These are phyloP conservation scores for Catunica adiposa DNA, from an alignment of 2,329 filamentous ascomycete genomes.

Conservation along the genomic window DNA sequence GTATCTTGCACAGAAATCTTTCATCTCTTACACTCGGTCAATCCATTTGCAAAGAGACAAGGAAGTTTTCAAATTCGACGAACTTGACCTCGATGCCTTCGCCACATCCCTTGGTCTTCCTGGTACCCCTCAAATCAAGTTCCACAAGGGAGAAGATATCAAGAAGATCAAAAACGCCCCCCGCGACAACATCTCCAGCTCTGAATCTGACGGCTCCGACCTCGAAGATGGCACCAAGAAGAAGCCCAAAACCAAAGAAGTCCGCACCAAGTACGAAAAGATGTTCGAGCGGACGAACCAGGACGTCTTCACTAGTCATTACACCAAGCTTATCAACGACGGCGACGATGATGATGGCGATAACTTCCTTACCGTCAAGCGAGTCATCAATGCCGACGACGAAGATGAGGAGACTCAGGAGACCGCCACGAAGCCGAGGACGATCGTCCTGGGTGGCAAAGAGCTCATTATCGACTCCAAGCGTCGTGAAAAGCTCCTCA, in stretches of 20 bases:
- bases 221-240: constrained; percentile 24
- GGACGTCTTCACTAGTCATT: constrained; percentile 86
- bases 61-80: constrained; percentile 70
- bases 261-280: constrained; percentile 87
- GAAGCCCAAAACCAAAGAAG: constrained; percentile 49
- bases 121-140: constrained; percentile 83
- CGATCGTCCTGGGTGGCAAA: constrained; percentile 51
- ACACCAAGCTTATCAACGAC: constrained; percentile 61
- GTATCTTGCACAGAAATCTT: constrained; percentile 90
- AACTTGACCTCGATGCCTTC: constrained; percentile 71
- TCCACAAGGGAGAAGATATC: constrained; percentile 73
- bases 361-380: constrained; percentile 79
- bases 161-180: constrained; percentile 80
- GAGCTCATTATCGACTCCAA: constrained; percentile 82
- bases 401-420: constrained; percentile 33
- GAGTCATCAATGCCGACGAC: constrained; percentile 59
- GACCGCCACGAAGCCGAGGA: constrained; percentile 31
- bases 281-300: constrained; percentile 98
- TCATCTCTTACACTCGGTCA: constrained; percentile 75
- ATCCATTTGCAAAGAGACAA: constrained; percentile 83
- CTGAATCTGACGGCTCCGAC: constrained; percentile 36
- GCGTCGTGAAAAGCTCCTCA: constrained; percentile 84
- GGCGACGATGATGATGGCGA: constrained; percentile 46
- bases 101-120: constrained; percentile 75
- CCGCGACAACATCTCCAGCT: constrained; percentile 45